Conservation (phyloP, 345 rosid genomes). For the Citrus sinensis region DNA sequence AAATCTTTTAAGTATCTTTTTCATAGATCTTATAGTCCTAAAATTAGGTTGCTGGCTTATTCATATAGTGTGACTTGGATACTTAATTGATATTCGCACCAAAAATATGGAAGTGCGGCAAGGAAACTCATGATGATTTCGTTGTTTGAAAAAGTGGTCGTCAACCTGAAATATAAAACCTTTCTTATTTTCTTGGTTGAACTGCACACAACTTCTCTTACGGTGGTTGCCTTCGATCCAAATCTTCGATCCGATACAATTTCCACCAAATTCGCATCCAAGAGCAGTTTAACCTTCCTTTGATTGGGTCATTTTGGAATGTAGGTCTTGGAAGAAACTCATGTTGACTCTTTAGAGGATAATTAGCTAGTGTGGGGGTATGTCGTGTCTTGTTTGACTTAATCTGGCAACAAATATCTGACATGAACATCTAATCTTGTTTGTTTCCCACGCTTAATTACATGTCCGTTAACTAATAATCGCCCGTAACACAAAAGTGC, state of each 20-base stretch:
- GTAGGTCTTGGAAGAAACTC: constrained; percentile 24
- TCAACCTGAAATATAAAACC: neutral
- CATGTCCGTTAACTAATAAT: neutral
- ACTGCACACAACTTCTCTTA: neutral
- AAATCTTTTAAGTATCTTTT: neutral
- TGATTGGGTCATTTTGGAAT: constrained; percentile 18
- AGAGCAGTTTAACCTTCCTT: constrained; percentile 34
- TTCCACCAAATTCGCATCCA: constrained; percentile 4
- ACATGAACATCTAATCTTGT: constrained; percentile 22
- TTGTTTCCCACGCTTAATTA: constrained; percentile 26
- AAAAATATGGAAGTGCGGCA: too few species aligned
- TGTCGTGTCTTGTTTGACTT: constrained; percentile 20
- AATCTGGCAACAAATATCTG: neutral
- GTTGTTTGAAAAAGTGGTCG: neutral
- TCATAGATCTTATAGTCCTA: neutral
- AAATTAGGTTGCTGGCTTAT: constrained; percentile 10
- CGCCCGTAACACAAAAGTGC: neutral
- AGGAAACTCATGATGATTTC: neutral
- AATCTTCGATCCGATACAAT: neutral
- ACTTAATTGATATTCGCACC: neutral
- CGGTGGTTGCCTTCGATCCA: neutral
- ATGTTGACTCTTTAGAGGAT: constrained; percentile 14
- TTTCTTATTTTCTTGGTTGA: neutral
- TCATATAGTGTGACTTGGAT: neutral
- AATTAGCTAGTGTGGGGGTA: neutral